Percentiles rank a stretch among this genome's conserved stretches.
Evolutionary conservation across 768 basidiomycete genomes (phyloP).

Genomic region (Leccinum olivaceopallidum): DNA sequence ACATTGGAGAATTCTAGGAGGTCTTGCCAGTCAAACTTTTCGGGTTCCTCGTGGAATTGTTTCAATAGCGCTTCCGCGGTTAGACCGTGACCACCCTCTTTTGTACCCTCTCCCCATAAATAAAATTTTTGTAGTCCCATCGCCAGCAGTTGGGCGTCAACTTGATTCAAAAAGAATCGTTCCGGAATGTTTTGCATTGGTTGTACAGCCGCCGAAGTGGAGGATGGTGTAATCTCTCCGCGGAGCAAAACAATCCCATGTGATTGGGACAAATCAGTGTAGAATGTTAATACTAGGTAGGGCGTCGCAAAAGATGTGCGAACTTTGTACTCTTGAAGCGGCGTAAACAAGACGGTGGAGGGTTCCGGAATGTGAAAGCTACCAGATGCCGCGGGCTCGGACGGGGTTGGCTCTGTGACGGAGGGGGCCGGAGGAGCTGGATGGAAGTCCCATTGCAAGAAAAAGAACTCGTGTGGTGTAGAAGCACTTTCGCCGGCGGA

Average conservation of each 20-base stretch:
- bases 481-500: conserved; percentile 34
- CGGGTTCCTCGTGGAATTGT: conserved; percentile 76
- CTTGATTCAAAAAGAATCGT: conserved; percentile 65
- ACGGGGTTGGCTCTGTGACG: conserved; percentile 43
- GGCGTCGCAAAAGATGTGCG: conserved; percentile 86
- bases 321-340: conserved; percentile 90
- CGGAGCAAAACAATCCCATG: conserved; percentile 85
- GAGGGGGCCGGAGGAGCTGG: conserved; percentile 62
- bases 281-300: conserved; percentile 86
- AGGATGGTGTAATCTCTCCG: conserved; percentile 84
- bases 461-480: conserved; percentile 74
- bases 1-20: conserved; percentile 50
- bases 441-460: conserved; percentile 90
- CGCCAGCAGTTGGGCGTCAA: conserved; percentile 82
- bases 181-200: conserved; percentile 30
- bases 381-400: conserved; percentile 35
- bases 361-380: conserved; percentile 44
- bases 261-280: conserved; percentile 81
- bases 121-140: conserved; percentile 87
- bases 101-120: conserved; percentile 48
- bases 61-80: conserved; percentile 49
- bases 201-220: conserved; percentile 37
- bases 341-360: conserved; percentile 88
- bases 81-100: conserved; percentile 5
- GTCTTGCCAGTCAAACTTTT: conserved; percentile 81